Evolutionary conservation across 495 filamentous ascomycete species (phyloP), one percentile per base, ranked within the genome.

Genomic region (Lasiosphaeria ovina): DNA sequence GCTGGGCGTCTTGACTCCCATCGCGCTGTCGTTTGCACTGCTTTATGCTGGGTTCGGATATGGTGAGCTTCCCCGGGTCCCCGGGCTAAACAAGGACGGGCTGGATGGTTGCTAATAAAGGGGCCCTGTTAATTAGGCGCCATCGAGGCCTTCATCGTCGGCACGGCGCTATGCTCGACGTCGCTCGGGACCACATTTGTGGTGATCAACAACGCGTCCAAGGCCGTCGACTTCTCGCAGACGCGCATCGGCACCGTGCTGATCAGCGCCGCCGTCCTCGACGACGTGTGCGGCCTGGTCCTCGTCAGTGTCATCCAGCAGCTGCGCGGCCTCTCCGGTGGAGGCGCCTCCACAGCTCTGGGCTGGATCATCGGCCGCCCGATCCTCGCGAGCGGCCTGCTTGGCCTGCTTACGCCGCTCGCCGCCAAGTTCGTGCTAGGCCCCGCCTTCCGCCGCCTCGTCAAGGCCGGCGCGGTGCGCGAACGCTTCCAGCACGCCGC

Each of bases 261-360:
- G 0, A 80, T 81, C 9, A 85, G 83, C 57, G 89, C 88, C 3
- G 91, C 89, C 17, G 88, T 94, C 81, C 79, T 96, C 65, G 91
- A 94, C 71, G 91, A 93, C 74, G 88, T 94, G 2, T 80, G 89
- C 14, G 90, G 90, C 0, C 72, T 94, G n/a, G 82, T 94, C 2
- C 88, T 93, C 81, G 85, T 91, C 17, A 84, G 90, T 63, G 78
- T 90, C 14, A 76, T 85, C 44, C 74, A 79, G 7, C 76, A 74
- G 11, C 70, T 83, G 31, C 81, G 81, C 8, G 63, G 44, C 44
- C 55, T 70, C 12, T 54, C 62, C 7, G 59, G 62, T 24, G 51
- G 54, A 17, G 44, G n/a, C 8, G n/a, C 31, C 1, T 36, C 14
- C 8, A 40, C 38, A 2, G 52, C 47, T 9, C 53, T 72, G 0